Conservation (phyloP, 331 rosid genomes). For the Erythrophleum ivorense region DNA sequence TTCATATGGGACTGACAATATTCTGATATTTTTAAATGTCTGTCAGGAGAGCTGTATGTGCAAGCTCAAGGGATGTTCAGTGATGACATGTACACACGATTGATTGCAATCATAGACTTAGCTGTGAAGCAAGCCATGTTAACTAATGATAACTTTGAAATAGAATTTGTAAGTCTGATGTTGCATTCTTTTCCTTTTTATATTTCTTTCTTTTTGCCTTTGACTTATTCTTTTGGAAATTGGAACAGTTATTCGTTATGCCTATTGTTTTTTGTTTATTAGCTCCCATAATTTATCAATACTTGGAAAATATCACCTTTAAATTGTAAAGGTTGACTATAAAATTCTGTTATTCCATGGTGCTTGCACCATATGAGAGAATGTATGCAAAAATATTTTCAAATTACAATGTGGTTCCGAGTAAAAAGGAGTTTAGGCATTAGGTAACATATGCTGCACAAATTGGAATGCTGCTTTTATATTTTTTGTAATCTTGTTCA, state of each 20-base stretch:
- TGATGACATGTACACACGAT: slow-evolving; percentile 68
- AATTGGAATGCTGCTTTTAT: slow-evolving; percentile 16
- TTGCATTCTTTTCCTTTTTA: slow-evolving; percentile 14
- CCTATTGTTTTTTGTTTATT: background rate
- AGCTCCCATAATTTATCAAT: slow-evolving; percentile 6
- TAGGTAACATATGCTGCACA: slow-evolving; percentile 21
- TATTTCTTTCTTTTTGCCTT: background rate
- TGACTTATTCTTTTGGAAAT: slow-evolving; percentile 19
- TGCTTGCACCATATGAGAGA: slow-evolving; percentile 13
- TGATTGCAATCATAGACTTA: slow-evolving; percentile 69
- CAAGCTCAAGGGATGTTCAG: slow-evolving; percentile 88
- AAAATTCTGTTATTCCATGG: background rate
- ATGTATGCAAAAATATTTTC: background rate
- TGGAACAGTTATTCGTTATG: background rate
- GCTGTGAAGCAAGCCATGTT: slow-evolving; percentile 75
- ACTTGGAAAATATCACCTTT: slow-evolving; percentile 18
- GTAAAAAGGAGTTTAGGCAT: background rate
- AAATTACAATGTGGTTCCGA: slow-evolving; percentile 4
- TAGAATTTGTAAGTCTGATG: slow-evolving; percentile 80
- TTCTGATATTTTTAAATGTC: slow-evolving; percentile 33
- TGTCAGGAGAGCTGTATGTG: slow-evolving; percentile 84
- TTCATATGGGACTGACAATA: slow-evolving; percentile 30
- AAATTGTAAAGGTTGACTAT: slow-evolving; percentile 10
- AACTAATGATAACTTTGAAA: slow-evolving; percentile 70
- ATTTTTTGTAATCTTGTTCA: background rate